Base-by-base conservation (phyloP, 1,139 yeast genomes). In the Wickerhamomyces sp. region DNA sequence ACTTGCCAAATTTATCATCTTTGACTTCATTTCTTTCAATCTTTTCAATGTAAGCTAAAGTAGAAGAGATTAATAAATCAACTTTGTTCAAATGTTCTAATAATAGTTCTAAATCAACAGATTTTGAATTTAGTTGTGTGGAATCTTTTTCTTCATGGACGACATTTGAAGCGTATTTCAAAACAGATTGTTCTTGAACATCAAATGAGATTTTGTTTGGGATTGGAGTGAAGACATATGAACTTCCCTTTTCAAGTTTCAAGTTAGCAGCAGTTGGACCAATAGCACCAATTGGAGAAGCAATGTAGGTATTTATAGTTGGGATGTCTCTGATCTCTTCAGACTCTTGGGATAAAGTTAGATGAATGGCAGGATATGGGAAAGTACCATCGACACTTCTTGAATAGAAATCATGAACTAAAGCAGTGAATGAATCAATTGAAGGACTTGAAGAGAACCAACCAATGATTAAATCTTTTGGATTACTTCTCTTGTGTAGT, bases 321-420 rank as follows among this genome's bases (percentile, higher is more conserved):
- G 75, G 75, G 38, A 73, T 68, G 38, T 72, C 71, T 23, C 73
- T 68, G 45, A 78, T 67, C 50, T 73, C 70, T 41, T 66, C 60
- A 36, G 66, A 68, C 43, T 76, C 75, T 49, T 62, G 68, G 54
- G 76, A 73, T 43, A 81, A 66, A 41, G 93, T 86, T 60, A 89
- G 70, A 65, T 87, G 90, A 51, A 89, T 76, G 45, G 94, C 91
- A 32, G 95, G 91, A 64, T 76, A 74, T 34, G 94, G 93, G 62
- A 66, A 78, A 7, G 90, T 82, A 51, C 87, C 78, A 60, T 81
- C 86, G 37, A 75, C 67, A 36, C 69, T 79, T 64, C 83, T 84
- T 39, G 83, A 74, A 67, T 84, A 89, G 63, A 88, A 85, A 61
- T 85, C 94, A 63, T 89, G 96, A 60, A 89, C 81, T 56, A 89